phyloP scores from a whole-genome alignment of 768 basidiomycete species.

The Trametes coccinea region DNA sequence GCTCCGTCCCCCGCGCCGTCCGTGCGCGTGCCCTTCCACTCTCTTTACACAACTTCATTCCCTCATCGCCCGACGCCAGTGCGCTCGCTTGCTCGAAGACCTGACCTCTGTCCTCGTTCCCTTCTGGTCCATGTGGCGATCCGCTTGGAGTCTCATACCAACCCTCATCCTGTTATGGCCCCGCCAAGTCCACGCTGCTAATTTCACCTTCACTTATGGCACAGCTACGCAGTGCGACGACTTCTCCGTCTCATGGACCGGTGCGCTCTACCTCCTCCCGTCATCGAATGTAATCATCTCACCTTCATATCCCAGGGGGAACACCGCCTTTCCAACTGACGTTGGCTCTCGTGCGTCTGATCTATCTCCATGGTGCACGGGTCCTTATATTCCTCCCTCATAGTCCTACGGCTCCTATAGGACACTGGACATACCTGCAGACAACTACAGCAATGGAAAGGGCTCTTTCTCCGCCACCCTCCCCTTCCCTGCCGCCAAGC shows the following conservation, averaged over 20 bases:
- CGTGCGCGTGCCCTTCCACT: constrained; percentile 4
- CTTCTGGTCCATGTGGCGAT: constrained; percentile 21
- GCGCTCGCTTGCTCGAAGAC: not conserved
- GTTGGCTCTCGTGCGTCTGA: constrained; percentile 50
- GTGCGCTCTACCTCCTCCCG: constrained; percentile 37
- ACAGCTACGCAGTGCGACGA: constrained; percentile 61
- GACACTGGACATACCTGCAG: constrained; percentile 54
- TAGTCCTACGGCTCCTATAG: constrained; percentile 56
- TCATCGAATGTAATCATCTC: not conserved
- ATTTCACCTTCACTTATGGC: constrained; percentile 53
- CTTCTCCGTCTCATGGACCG: constrained; percentile 62
- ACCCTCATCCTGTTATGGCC: constrained; percentile 25
- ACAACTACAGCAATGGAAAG: constrained; percentile 53
- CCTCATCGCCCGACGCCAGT: not conserved
- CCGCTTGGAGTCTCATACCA: constrained; percentile 24
- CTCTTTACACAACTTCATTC: not conserved
- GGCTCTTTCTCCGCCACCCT: constrained; percentile 54
- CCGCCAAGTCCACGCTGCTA: constrained; percentile 24
- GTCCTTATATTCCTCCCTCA: constrained; percentile 11
- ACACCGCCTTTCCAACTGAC: constrained; percentile 50
- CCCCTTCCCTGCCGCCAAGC: constrained; percentile 38
- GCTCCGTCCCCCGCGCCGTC: not conserved
- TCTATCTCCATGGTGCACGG: not conserved
- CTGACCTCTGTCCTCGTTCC: not conserved
- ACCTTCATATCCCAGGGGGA: constrained; percentile 47